Base-by-base conservation (phyloP, 1,284 basidiomycete genomes). In the Takashimella koratensis region DNA sequence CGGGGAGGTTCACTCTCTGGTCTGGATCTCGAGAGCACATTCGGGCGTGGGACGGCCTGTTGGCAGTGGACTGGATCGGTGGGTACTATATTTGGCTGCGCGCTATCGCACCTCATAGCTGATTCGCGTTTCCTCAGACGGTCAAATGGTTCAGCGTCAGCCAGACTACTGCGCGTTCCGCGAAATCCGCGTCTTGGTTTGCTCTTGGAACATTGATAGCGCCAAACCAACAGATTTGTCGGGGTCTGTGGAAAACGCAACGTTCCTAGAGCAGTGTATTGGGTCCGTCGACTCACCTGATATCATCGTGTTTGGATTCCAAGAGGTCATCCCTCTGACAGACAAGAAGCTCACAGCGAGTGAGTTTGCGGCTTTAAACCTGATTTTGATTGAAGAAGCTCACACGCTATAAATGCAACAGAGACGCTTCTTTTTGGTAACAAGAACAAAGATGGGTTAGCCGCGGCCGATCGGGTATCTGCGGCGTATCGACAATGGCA, bases 141-240 rank as follows among this genome's bases (percentile, higher is more conserved):
- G 82, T 43, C 86, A 89, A 62, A 77, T 97, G 19, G 71, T 83
- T 58, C 86, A 86, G 66, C 82, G 84, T 20, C 90, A 95, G 71
- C 74, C 77, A 0, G 79, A 85, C 22, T 98, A 87, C 76, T 90
- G 88, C 72, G 82, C 82, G 4, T 93, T 88, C 79, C 81, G 90
- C 26, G 78, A 86, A 20, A 76, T 96, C 57, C 87, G 83, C 10
- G 79, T 88, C 0, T 84, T 98, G n/a, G 81, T 92, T 30, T 83
- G 92, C 41, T 87, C 92, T 0, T 98, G 90, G 91, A 98, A 98
- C 71, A 84, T 92, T 49, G 94, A 95, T 71, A 87, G 92, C 1
- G 85, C 86, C 3, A 85, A 86, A 59, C 94, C 94, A 0, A 84
- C 86, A 41, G 79, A 86, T 13, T 78, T 98, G 19, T 78, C 73